Evolutionary conservation across 768 basidiomycete genomes (phyloP).

Genomic region (Mycena vulgaris): DNA sequence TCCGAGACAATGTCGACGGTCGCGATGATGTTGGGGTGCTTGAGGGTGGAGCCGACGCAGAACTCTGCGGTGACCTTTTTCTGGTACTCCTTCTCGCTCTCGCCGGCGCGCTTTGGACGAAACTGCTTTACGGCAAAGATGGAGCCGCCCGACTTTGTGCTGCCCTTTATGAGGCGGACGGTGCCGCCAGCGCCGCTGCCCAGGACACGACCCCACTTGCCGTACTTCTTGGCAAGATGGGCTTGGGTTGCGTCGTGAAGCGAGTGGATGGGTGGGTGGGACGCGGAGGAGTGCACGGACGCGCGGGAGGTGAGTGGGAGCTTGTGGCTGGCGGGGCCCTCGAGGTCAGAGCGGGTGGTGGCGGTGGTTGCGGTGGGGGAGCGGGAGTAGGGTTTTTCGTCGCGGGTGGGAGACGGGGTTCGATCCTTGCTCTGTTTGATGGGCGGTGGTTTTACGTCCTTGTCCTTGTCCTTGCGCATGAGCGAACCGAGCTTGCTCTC

Average conservation of each 20-base stretch:
- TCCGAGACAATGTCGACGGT: constrained; percentile 99
- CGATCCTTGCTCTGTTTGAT: constrained; percentile 63
- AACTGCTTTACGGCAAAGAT: constrained; percentile 99
- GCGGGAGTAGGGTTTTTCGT: constrained; percentile 45
- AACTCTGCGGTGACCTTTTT: constrained; percentile 99
- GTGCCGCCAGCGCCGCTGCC: constrained; percentile 99
- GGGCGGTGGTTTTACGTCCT: constrained; percentile 37
- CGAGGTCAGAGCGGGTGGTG: constrained; percentile 44
- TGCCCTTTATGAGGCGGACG: constrained; percentile 94
- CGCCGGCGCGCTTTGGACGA: constrained; percentile 88
- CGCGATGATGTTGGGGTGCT: constrained; percentile 97
- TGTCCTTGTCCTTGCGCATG: constrained; percentile 49
- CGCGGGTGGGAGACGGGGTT: constrained; percentile 53
- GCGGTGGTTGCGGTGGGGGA: constrained; percentile 24
- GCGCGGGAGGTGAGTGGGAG: constrained; percentile 43
- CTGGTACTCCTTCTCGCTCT: constrained; percentile 97
- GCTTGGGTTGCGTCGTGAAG: constrained; percentile 89
- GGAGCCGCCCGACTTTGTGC: constrained; percentile 82
- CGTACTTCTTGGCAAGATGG: constrained; percentile 98
- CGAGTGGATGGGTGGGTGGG: constrained; percentile 38
- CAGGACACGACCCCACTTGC: constrained; percentile 97
- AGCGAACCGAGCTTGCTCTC: constrained; percentile 45
- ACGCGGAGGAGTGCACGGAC: constrained; percentile 26
- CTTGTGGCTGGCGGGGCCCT: constrained; percentile 39
- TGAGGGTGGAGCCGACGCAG: constrained; percentile 94